phyloP scores from a whole-genome alignment of 2,329 filamentous ascomycete species.

The Taxawa tesnikishii region DNA sequence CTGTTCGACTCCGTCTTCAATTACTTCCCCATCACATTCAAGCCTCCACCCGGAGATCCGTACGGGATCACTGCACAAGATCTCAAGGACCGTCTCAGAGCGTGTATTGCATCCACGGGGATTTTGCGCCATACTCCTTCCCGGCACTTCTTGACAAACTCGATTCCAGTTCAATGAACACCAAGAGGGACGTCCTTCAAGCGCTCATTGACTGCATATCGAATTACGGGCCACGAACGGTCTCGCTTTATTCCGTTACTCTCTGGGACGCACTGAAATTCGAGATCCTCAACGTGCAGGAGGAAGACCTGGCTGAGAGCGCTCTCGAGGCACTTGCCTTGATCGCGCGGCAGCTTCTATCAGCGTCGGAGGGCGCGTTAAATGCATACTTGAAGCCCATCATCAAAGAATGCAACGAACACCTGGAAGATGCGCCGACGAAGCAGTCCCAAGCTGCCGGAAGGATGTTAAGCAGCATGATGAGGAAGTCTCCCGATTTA shows the following conservation, averaged over 20 bases:
- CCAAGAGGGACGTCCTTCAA: constrained; percentile 56
- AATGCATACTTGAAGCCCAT: constrained; percentile 46
- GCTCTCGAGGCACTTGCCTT: constrained; percentile 42
- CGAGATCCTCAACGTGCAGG: constrained; percentile 54
- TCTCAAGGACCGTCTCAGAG: constrained; percentile 50
- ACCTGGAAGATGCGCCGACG: constrained; percentile 55
- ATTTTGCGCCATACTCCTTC: constrained; percentile 55
- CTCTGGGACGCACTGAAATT: constrained; percentile 60
- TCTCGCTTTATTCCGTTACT: constrained; percentile 51
- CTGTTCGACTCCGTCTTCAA: constrained; percentile 60
- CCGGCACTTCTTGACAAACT: constrained; percentile 57
- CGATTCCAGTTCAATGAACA: constrained; percentile 56
- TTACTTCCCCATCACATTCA: constrained; percentile 61
- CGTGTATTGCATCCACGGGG: constrained; percentile 50
- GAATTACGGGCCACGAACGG: constrained; percentile 46
- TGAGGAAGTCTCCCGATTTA: constrained; percentile 41
- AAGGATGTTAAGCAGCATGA: constrained; percentile 45
- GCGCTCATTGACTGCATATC: constrained; percentile 47
- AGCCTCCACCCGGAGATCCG: constrained; percentile 55
- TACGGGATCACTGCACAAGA: constrained; percentile 59
- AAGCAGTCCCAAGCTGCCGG: constrained; percentile 55
- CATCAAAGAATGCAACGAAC: constrained; percentile 55
- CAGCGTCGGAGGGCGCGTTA: constrained; percentile 33
- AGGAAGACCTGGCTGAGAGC: constrained; percentile 51
- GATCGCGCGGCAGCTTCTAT: constrained; percentile 43